phyloP scores from a whole-genome alignment of 768 basidiomycete genomes.

The Pleurotus djamor region DNA sequence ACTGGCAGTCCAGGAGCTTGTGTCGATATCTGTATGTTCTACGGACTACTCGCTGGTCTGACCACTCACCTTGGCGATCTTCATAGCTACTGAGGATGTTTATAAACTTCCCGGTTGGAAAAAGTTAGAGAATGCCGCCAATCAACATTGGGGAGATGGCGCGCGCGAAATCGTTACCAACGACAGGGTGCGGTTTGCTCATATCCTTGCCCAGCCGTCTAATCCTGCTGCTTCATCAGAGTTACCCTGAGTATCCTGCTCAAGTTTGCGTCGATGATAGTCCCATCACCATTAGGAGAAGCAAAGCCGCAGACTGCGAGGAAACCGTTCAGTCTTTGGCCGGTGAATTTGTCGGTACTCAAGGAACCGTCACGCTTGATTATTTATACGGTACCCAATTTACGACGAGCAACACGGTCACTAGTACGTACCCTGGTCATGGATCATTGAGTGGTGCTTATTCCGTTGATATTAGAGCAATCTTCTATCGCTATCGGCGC shows the following conservation, averaged over 20 bases:
- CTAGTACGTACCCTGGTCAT: not conserved
- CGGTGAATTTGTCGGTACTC: not conserved
- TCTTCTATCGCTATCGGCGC: not conserved
- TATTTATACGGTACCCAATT: not conserved
- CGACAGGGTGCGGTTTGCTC: not conserved
- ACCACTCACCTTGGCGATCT: not conserved
- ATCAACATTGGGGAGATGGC: constrained; percentile 1
- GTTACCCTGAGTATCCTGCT: not conserved
- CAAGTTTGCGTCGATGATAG: not conserved
- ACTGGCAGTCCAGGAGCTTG: not conserved
- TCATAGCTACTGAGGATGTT: not conserved
- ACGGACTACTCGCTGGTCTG: not conserved
- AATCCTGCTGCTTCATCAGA: not conserved
- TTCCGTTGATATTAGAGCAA: not conserved
- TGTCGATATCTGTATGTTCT: not conserved
- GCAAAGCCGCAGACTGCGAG: not conserved
- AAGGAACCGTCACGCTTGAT: not conserved
- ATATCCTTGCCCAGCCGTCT: not conserved
- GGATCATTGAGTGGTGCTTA: not conserved
- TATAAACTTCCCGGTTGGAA: constrained; percentile 5
- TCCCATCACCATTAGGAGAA: not conserved
- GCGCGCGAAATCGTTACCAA: constrained; percentile 4
- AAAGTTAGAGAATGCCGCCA: not conserved
- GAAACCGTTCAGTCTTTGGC: not conserved
- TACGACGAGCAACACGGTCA: not conserved